Base-by-base conservation (phyloP, 2,329 filamentous ascomycete species). In the Verticillium zaregamsianum region DNA sequence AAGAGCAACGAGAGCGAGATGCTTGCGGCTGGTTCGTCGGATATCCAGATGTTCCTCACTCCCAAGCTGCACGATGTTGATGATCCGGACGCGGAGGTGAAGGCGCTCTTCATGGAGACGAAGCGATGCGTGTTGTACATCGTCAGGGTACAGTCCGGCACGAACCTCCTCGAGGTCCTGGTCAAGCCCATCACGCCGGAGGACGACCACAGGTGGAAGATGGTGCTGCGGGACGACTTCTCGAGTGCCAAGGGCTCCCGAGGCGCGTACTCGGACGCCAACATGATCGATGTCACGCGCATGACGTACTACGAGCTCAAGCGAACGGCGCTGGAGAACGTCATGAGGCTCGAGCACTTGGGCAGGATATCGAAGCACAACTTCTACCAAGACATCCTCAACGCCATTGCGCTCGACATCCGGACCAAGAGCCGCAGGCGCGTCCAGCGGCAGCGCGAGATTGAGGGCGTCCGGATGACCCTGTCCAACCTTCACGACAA, bases 91-190 rank as follows among this genome's bases (percentile, higher is more conserved):
- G 92, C 93, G 4, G 91, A 95, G 63, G 83, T 95, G 65, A 97
- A 98, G 77, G 84, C 93, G 1, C 83, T 99, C 3, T 97, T 97
- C 74, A 98, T 97, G 88, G 95, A 98, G 77, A 98, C 95, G 3
- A 99, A 99, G 79, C 89, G 95, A 69, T 97, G 95, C 72, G 90
- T 98, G 49, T 81, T 99, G 65, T 99, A 98, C 77, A 98, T 99
- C 73, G 98, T 99, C 72, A 90, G 95, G 63, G 90, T 99, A 39
- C 96, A 99, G 76, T 92, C 91, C 2, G 95, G 95, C 9, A 80
- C 88, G 59, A 97, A 94, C 69, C 85, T 99, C n/a, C 87, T 98
- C 75, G 93, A 98, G 65, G 97, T 99, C 65, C 86, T 99, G 68
- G 90, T 97, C 66, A 96, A 95, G 71, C 92, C 92, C 17, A 93